phyloP scores from a whole-genome alignment of 2,329 filamentous ascomycete genomes.

The Aureobasidium sp. region DNA sequence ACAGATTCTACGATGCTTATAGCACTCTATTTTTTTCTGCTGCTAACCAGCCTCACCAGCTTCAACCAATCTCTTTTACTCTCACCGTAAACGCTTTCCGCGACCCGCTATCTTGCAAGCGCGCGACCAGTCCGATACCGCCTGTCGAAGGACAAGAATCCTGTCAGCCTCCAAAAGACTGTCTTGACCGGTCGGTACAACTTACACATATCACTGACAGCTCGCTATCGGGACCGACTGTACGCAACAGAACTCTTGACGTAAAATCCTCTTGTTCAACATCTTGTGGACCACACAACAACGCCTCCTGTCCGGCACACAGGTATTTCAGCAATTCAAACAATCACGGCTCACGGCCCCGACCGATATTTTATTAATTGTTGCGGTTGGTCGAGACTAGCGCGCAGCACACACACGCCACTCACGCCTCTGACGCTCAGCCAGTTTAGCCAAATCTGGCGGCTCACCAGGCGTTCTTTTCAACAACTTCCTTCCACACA shows the following conservation, averaged over 20 bases:
- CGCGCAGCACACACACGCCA: slow-evolving; percentile 3
- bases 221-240: not conserved
- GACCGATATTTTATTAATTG: not conserved
- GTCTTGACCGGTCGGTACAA: not conserved
- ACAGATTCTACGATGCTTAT: not conserved
- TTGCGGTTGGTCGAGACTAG: not conserved
- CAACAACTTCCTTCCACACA: slow-evolving; percentile 5
- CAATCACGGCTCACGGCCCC: not conserved
- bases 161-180: not conserved
- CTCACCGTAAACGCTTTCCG: slow-evolving; percentile 1
- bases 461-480: slow-evolving; percentile 9
- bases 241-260: not conserved
- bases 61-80: not conserved
- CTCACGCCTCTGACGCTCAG: slow-evolving; percentile 10
- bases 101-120: not conserved
- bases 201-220: not conserved
- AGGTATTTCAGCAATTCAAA: not conserved
- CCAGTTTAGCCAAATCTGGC: slow-evolving; percentile 2
- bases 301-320: not conserved
- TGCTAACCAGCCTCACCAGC: not conserved
- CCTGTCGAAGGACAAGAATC: not conserved
- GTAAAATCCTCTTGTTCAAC: not conserved
- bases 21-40: not conserved
- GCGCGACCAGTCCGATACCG: not conserved
- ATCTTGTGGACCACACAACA: not conserved